Evolutionary conservation across 2,329 filamentous ascomycete genomes (phyloP).

Genomic region (Fusarium sublunatum): DNA sequence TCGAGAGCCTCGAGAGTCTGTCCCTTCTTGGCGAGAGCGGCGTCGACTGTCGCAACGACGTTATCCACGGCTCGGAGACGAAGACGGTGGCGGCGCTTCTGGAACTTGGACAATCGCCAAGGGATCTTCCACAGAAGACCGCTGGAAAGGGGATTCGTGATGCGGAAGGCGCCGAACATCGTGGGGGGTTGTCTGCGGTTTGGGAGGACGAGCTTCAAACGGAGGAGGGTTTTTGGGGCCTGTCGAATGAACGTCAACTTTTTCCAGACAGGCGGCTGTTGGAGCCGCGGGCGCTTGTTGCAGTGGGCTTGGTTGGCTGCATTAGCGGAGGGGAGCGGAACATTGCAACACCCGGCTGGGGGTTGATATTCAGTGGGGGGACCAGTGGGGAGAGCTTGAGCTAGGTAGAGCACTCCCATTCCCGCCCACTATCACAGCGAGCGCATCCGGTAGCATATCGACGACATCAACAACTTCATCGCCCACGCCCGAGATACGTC

Average conservation of each 20-base stretch:
- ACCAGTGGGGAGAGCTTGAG: slow-evolving; percentile 9
- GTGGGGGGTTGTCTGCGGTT: slow-evolving; percentile 43
- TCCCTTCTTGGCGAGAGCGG: slow-evolving; percentile 79
- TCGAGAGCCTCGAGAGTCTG: slow-evolving; percentile 81
- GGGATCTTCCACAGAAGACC: slow-evolving; percentile 97
- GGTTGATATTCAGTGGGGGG: slow-evolving; percentile 12
- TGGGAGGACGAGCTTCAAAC: slow-evolving; percentile 9
- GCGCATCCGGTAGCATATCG: slow-evolving; percentile 4
- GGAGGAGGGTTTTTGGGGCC: slow-evolving; percentile 24
- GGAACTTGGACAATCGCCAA: slow-evolving; percentile 91
- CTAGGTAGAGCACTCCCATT: neutral
- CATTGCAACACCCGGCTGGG: slow-evolving; percentile 42
- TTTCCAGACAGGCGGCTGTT: slow-evolving; percentile 37
- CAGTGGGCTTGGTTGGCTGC: slow-evolving; percentile 25
- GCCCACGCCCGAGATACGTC: slow-evolving; percentile 1
- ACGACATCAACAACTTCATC: slow-evolving; percentile 11
- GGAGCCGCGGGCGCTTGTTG: slow-evolving; percentile 26
- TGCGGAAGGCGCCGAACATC: slow-evolving; percentile 88
- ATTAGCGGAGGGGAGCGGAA: slow-evolving; percentile 42
- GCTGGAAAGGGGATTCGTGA: slow-evolving; percentile 78
- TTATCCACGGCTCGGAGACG: slow-evolving; percentile 86
- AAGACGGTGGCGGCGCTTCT: slow-evolving; percentile 87
- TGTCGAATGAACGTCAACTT: slow-evolving; percentile 42
- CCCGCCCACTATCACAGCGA: neutral
- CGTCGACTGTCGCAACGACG: slow-evolving; percentile 85